Conservation (phyloP, 805 yeast species). For the Saccharomycopsis sp. region DNA sequence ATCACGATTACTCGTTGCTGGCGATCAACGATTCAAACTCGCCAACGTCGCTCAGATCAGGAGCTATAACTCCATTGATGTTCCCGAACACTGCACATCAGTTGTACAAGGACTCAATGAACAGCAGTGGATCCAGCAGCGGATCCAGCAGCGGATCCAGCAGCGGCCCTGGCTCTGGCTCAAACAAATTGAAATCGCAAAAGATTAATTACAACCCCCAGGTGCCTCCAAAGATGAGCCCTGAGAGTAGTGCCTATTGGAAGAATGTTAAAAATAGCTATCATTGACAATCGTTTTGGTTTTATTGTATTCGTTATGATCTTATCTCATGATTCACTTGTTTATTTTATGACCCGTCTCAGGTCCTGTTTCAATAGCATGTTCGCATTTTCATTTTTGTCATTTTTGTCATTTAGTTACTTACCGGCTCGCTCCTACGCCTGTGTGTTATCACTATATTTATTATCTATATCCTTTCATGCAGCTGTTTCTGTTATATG, state of each 20-base stretch:
- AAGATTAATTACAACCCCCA: slow-evolving; percentile 1
- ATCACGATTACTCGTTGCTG: slow-evolving; percentile 14
- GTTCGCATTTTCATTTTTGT: too few relatives aligned
- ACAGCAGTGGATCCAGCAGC: too few relatives aligned
- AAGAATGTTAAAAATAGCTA: slow-evolving; percentile 5
- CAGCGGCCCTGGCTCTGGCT: neutral
- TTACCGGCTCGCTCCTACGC: too few relatives aligned
- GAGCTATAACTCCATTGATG: slow-evolving; percentile 1
- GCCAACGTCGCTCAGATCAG: slow-evolving; percentile 10
- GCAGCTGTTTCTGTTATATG: too few relatives aligned
- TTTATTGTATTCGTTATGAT: too few relatives aligned
- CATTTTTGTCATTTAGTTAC: too few relatives aligned
- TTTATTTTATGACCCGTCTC: too few relatives aligned
- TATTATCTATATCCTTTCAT: too few relatives aligned
- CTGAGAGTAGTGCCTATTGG: slow-evolving; percentile 8
- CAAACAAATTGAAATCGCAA: neutral
- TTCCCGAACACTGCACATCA: slow-evolving; percentile 4
- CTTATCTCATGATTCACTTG: too few relatives aligned
- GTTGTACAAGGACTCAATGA: slow-evolving; percentile 2
- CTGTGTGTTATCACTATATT: too few relatives aligned
- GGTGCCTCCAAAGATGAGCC: slow-evolving; percentile 3
- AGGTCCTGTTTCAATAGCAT: too few relatives aligned
- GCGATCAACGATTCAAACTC: slow-evolving; percentile 11
- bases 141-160: too few relatives aligned
- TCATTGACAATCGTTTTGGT: neutral